Evolutionary conservation across 2,329 filamentous ascomycete genomes (phyloP).

Genomic region (Calonectria hawksworthii): DNA sequence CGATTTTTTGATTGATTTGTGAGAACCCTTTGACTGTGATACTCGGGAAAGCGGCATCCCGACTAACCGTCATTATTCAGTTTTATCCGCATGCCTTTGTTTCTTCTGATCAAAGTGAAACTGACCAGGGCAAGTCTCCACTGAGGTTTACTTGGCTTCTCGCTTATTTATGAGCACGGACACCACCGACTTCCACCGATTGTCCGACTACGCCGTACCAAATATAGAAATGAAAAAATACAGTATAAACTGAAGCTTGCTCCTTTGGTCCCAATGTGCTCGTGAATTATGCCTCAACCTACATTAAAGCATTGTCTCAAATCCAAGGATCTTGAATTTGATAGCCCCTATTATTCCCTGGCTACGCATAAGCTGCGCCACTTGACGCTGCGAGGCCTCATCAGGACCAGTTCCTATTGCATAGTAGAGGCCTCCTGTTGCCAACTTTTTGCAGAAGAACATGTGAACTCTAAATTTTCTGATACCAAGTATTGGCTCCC

Average conservation of each 20-base stretch:
- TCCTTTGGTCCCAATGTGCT: background rate
- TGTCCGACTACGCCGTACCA: background rate
- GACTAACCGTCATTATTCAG: background rate
- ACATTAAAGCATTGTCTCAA: background rate
- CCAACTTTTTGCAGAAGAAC: background rate
- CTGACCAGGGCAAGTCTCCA: conserved; percentile 4
- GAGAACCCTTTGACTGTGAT: background rate
- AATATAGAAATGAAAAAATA: conserved; percentile 11
- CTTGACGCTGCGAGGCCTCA: background rate
- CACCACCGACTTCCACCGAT: background rate
- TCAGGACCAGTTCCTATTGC: background rate
- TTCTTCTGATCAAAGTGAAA: conserved; percentile 10
- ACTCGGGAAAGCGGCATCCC: background rate
- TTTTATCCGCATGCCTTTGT: background rate
- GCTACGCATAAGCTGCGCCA: background rate
- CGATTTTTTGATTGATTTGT: background rate
- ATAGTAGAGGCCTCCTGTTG: background rate
- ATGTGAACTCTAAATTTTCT: background rate
- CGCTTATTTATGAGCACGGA: background rate
- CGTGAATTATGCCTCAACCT: conserved; percentile 1
- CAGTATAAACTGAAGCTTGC: background rate
- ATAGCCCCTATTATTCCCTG: background rate
- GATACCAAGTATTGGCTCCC: background rate
- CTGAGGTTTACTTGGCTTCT: background rate
- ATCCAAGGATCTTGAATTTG: too few relatives aligned